Conservation (phyloP, 805 yeast species). For the Lipomyces yamadae region DNA sequence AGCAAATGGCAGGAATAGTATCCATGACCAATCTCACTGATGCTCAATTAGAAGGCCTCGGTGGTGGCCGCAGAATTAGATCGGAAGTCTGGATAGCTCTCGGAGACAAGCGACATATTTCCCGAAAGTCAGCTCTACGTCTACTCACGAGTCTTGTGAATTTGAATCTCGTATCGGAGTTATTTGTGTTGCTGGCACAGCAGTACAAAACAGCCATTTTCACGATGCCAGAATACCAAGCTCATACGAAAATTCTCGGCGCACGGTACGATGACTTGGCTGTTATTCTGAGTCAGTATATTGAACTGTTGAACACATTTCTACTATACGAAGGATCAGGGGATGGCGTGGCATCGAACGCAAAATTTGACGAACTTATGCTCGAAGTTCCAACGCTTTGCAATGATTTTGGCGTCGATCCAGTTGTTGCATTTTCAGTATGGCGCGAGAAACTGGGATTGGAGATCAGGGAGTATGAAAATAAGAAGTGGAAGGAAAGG, state of each 20-base stretch:
- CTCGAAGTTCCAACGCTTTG: constrained; percentile 39
- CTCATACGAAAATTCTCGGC: constrained; percentile 73
- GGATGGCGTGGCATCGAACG: constrained; percentile 6
- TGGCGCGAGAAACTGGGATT: constrained; percentile 60
- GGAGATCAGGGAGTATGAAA: constrained; percentile 43
- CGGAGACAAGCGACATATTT: constrained; percentile 59
- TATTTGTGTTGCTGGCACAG: constrained; percentile 66
- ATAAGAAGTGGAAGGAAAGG: constrained; percentile 17
- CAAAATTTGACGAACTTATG: constrained; percentile 17
- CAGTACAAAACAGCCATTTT: constrained; percentile 50
- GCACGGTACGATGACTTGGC: constrained; percentile 73
- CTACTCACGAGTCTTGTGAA: constrained; percentile 55
- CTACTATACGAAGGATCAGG: constrained; percentile 42
- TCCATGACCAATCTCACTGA: constrained; percentile 68
- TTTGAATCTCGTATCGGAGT: constrained; percentile 56
- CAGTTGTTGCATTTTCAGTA: constrained; percentile 71
- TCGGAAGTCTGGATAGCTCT: constrained; percentile 52
- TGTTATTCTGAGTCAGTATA: constrained; percentile 67
- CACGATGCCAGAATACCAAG: constrained; percentile 41
- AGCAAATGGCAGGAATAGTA: constrained; percentile 79
- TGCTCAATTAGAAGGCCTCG: constrained; percentile 66
- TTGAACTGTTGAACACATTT: constrained; percentile 62
- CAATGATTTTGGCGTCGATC: constrained; percentile 42
- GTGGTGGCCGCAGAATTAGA: constrained; percentile 65
- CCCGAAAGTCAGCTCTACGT: constrained; percentile 54